Evolutionary conservation across 2,329 filamentous ascomycete species (phyloP).

Genomic region (Aotearoamyces nothofagi): DNA sequence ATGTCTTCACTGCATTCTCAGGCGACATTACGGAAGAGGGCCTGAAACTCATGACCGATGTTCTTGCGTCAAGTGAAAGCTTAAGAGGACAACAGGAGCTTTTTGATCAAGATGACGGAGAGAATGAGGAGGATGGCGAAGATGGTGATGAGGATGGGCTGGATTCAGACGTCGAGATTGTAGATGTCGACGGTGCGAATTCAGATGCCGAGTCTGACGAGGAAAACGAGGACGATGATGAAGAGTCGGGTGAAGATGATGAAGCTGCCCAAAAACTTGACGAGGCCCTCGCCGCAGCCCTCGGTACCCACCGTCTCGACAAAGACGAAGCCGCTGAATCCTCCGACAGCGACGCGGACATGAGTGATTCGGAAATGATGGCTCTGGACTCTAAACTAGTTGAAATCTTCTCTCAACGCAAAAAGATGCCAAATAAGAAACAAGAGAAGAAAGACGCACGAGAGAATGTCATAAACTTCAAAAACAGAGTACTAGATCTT

Average conservation of each 20-base stretch:
- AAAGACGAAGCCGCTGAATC: conserved; percentile 39
- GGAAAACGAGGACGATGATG: conserved; percentile 24
- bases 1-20: conserved; percentile 77
- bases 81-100: conserved; percentile 72
- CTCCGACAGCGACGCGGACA: conserved; percentile 56
- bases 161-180: conserved; percentile 33
- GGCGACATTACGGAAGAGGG: conserved; percentile 58
- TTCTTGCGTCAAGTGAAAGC: conserved; percentile 67
- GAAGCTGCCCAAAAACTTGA: conserved; percentile 35
- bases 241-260: conserved; percentile 24
- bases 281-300: conserved; percentile 60
- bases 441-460: conserved; percentile 79
- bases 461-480: conserved; percentile 84
- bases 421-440: conserved; percentile 52
- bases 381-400: conserved; percentile 69
- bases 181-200: conserved; percentile 28
- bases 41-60: conserved; percentile 47
- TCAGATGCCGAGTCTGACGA: conserved; percentile 25
- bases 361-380: conserved; percentile 96
- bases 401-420: conserved; percentile 70
- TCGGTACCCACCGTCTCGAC: conserved; percentile 54
- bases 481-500: conserved; percentile 81
- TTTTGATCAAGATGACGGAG: conserved; percentile 56
- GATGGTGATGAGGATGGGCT: conserved; percentile 24
- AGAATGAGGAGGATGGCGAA: conserved; percentile 38